These are phyloP conservation scores for Phytopythium kandeliae DNA, from an alignment of 352 stramenopile species.

Conservation along the genomic window DNA sequence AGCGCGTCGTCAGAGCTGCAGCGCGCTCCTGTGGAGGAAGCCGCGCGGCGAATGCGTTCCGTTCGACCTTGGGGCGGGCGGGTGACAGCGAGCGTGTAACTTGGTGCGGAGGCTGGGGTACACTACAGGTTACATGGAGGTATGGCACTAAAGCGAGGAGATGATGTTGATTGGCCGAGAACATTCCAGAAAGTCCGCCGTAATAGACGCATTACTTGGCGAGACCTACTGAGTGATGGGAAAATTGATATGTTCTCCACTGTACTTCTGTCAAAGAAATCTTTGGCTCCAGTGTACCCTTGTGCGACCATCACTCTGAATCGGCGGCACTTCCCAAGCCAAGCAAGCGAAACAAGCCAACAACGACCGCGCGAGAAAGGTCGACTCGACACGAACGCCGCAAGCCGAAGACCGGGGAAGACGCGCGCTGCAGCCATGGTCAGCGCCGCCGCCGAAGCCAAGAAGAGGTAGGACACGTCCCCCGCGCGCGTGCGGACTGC, in stretches of 20 bases:
- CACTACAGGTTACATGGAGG: background rate
- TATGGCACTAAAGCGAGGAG: background rate
- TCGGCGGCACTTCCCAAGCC: too few relatives aligned
- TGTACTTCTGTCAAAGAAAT: background rate
- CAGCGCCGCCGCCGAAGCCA: constrained; percentile 70
- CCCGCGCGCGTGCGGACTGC: background rate
- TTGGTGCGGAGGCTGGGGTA: background rate
- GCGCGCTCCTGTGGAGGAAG: too few relatives aligned
- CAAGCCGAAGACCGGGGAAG: too few relatives aligned
- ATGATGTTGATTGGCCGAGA: constrained; percentile 6
- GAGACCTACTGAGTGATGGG: background rate
- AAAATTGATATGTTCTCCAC: background rate
- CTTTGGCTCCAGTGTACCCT: background rate
- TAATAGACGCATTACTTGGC: background rate
- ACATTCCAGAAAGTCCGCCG: constrained; percentile 3
- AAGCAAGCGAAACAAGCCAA: too few relatives aligned
- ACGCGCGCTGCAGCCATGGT: too few relatives aligned
- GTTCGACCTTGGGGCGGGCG: background rate
- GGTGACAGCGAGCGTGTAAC: background rate
- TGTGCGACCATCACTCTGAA: constrained; percentile 1
- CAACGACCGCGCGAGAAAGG: too few relatives aligned
- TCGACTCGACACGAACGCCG: background rate
- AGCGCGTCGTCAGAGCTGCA: too few relatives aligned
- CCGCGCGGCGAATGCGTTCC: background rate
- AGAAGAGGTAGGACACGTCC: constrained; percentile 63